Base-by-base conservation (phyloP, 352 stramenopile genomes). In the Pythium periplocum region DNA sequence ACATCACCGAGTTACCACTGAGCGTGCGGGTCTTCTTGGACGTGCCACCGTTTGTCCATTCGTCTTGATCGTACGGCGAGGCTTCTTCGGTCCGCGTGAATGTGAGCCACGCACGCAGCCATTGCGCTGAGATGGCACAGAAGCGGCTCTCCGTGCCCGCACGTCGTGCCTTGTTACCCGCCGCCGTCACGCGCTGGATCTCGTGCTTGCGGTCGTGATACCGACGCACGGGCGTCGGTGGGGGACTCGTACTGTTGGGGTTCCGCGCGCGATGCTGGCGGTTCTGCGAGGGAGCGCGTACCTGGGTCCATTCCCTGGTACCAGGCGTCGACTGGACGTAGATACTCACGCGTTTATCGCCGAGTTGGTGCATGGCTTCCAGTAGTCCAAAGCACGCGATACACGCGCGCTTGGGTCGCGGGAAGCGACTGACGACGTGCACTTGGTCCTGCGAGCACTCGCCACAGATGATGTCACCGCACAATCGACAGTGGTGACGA, bases 401-500 rank as follows among this genome's bases (percentile, higher is more conserved):
- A 48, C 79, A 90, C 2, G 75, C 70, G 8, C 79, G 76, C 45
- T 83, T 78, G 32, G 79, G 74, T 0, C 64, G 61, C 31, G 69
- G 48, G 53, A 90, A 90, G 43, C 73, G 71, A 34, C 64, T 66
- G 8, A 64, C 64, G n/a, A 87, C 59, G 35, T 71, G 52, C 12
- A 84, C 75, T 47, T 83, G 73, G 59, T 87, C 79, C 40, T 66
- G 64, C 33, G 81, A 90, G 50, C 83, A 93, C 11, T 74, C 67
- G 44, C 79, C 78, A 45, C 83, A 93, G 39, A 93, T 72, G 44
- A 93, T 59, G 49, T 88, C 73, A 45, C 83, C 83, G 49, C 83
- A 93, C 26, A 91, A 66, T 45, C 83, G 78, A 56, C 83, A 93
- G 51, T 93, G 83, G 61, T 91, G 81, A 6, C 82, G 82, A 1